A percentile compares a stretch with the other conserved stretches of the same genome.
Evolutionary conservation across 2,329 filamentous ascomycete species (phyloP).

Genomic region (Magnaporthiopsis rhizophila): DNA sequence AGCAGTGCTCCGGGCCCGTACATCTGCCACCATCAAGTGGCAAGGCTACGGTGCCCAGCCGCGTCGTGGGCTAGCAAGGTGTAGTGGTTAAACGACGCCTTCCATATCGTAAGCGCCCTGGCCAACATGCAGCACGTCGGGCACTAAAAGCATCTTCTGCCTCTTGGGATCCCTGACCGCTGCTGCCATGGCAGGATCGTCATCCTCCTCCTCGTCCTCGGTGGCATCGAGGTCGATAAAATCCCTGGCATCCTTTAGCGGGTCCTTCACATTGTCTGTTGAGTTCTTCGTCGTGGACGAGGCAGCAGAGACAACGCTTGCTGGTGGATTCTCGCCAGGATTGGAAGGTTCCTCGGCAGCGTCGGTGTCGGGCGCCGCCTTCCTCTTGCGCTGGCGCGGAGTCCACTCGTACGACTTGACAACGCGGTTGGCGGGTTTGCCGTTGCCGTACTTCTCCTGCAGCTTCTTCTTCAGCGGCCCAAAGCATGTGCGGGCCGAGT

Average conservation of each 20-base stretch:
- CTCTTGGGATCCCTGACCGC: neutral
- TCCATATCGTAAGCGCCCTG: neutral
- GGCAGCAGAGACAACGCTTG: neutral
- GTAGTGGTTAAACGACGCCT: neutral
- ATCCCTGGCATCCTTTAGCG: neutral
- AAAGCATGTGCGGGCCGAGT: conserved; percentile 41
- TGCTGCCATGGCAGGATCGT: neutral
- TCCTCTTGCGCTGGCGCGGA: neutral
- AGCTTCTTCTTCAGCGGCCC: conserved; percentile 48
- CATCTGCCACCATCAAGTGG: too few species aligned
- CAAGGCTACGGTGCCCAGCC: too few species aligned
- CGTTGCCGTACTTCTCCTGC: conserved; percentile 28
- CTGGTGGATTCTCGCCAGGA: too few species aligned
- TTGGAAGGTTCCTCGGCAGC: neutral
- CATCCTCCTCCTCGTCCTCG: neutral
- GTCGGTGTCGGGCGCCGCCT: neutral
- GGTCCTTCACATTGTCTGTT: neutral
- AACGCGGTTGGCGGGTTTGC: neutral
- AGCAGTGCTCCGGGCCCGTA: too few species aligned
- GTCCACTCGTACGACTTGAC: conserved; percentile 1
- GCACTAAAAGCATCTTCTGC: neutral
- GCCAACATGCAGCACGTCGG: neutral
- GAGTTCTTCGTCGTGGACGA: neutral
- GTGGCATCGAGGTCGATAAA: neutral
- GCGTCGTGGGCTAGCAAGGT: too few species aligned